A percentile compares a stretch with the other conserved stretches of the same genome.
Evolutionary conservation across 768 basidiomycete genomes (phyloP).

Genomic region (Infundibulicybe gibba): DNA sequence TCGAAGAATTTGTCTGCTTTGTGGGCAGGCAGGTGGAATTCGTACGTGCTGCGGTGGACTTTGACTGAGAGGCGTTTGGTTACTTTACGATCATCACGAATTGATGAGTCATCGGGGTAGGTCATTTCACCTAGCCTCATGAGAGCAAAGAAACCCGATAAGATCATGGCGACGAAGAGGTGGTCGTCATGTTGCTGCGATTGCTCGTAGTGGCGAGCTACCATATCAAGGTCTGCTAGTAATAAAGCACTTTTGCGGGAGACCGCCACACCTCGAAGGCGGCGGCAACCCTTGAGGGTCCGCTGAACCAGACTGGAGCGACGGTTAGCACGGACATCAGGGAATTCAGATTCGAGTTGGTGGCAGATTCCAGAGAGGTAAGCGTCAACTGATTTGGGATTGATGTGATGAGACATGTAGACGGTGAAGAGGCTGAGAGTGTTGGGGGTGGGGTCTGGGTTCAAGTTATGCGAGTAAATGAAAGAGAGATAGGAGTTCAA

Average conservation of each 20-base stretch:
- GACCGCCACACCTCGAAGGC: no score
- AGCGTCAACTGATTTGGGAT: no score
- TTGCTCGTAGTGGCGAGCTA: background rate
- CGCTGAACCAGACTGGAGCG: slow-evolving; percentile 14
- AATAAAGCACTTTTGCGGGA: no score
- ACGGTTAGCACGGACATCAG: slow-evolving; percentile 26
- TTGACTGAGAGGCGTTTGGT: background rate
- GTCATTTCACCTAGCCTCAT: slow-evolving; percentile 22
- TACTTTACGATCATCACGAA: slow-evolving; percentile 4
- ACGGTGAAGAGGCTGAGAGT: no score
- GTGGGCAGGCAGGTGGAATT: slow-evolving; percentile 7
- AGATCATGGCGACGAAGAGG: slow-evolving; percentile 25
- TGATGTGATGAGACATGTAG: no score
- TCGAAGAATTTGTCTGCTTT: no score
- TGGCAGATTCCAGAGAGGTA: no score
- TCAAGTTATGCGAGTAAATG: no score
- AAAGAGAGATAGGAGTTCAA: no score
- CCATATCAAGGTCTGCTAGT: no score
- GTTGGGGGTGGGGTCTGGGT: no score
- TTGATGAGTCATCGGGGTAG: slow-evolving; percentile 12
- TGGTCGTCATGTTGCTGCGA: slow-evolving; percentile 13
- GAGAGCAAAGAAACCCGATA: slow-evolving; percentile 23
- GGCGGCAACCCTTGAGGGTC: slow-evolving; percentile 19
- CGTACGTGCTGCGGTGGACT: background rate
- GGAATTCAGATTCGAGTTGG: no score